These are phyloP conservation scores for Plasmodium gallinaceum DNA, from an alignment of 169 alveolate species.

Conservation along the genomic window DNA sequence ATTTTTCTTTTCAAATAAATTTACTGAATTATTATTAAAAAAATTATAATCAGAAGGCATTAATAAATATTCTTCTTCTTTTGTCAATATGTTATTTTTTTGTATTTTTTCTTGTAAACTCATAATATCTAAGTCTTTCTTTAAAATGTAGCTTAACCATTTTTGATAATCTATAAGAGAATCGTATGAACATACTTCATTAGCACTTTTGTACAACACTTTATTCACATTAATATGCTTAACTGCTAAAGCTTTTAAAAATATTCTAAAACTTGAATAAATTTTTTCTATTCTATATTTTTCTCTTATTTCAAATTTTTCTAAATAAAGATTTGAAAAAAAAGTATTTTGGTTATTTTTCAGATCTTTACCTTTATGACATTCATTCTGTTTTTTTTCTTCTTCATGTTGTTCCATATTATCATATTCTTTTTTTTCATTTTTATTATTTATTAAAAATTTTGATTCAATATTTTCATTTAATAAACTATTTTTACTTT, in stretches of 20 bases:
- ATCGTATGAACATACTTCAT: constrained; percentile 42
- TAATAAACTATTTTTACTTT: neutral
- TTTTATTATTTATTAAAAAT: neutral
- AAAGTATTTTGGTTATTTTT: neutral
- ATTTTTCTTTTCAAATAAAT: constrained; percentile 10
- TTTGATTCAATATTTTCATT: constrained; percentile 5
- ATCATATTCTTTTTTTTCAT: neutral
- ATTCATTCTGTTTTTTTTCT: neutral
- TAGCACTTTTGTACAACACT: neutral
- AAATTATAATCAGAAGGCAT: constrained; percentile 24
- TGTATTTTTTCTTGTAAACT: constrained; percentile 32
- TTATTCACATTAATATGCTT: constrained; percentile 42
- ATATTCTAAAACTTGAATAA: constrained; percentile 43
- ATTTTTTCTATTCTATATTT: constrained; percentile 67
- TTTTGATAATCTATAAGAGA: constrained; percentile 60
- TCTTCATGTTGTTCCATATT: neutral
- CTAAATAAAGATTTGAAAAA: constrained; percentile 24
- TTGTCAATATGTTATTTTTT: constrained; percentile 32
- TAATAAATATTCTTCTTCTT: constrained; percentile 50
- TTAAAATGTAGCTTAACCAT: constrained; percentile 55
- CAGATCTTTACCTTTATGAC: neutral
- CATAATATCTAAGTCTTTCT: constrained; percentile 11
- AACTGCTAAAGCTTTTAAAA: constrained; percentile 25
- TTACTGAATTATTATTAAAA: neutral
- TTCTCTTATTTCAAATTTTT: constrained; percentile 76